Conservation (phyloP, 768 basidiomycete genomes). For the Jaapia argillacea region DNA sequence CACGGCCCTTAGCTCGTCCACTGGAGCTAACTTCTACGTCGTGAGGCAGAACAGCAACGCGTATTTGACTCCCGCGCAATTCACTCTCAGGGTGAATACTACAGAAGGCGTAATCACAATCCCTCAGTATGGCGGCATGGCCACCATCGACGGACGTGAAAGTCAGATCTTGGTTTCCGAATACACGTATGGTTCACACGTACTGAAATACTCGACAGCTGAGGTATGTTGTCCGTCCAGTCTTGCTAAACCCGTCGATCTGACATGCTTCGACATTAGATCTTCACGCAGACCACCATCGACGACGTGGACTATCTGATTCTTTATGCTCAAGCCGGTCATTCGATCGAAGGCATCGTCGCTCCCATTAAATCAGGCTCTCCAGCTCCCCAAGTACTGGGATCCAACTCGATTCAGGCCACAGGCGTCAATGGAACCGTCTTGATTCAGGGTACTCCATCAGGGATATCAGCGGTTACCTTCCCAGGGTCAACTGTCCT, state of each 20-base stretch:
- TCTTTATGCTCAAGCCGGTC: slow-evolving; percentile 12
- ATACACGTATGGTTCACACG: slow-evolving; percentile 14
- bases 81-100: slow-evolving; percentile 13
- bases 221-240: slow-evolving; percentile 7
- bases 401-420: slow-evolving; percentile 9
- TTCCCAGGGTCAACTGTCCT: slow-evolving; percentile 9
- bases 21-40: slow-evolving; percentile 17
- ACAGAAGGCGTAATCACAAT: slow-evolving; percentile 11
- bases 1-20: slow-evolving; percentile 14
- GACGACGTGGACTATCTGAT: slow-evolving; percentile 11
- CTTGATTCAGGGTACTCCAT: slow-evolving; percentile 7
- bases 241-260: too few species aligned
- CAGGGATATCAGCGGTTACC: slow-evolving; percentile 8
- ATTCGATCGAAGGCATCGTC: slow-evolving; percentile 11
- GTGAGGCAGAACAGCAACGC: slow-evolving; percentile 12
- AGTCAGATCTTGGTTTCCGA: slow-evolving; percentile 15
- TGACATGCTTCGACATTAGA: slow-evolving; percentile 1
- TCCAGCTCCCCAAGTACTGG: slow-evolving; percentile 1
- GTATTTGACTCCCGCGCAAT: slow-evolving; percentile 6
- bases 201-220: slow-evolving; percentile 10
- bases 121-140: slow-evolving; percentile 9
- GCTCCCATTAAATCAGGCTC: not conserved
- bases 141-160: slow-evolving; percentile 13
- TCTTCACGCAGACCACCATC: slow-evolving; percentile 11
- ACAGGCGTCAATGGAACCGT: slow-evolving; percentile 5